Evolutionary conservation across 2,329 filamentous ascomycete genomes (phyloP), one percentile per base, ranked within the genome.

Genomic region (Microdochium paspali): DNA sequence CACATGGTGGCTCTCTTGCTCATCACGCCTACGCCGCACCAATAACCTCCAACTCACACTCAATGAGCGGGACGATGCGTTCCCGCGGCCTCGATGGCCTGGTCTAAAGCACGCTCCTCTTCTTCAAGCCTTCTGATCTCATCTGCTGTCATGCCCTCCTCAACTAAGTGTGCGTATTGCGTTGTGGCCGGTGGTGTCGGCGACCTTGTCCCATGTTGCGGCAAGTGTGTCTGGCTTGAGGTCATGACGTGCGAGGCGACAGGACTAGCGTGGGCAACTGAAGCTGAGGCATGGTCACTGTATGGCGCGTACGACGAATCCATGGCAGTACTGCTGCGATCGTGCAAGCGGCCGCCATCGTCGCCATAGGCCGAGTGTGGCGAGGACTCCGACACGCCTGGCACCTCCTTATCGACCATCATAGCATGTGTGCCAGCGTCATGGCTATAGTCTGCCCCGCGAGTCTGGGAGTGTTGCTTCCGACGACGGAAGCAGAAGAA

Each of bases 61-160:
- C 12, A 40, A 20, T 12, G 35, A 40, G 13, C 15, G 18, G 35
- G 4, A 40, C 35, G 35, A 18, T 21, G 20, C 6, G 35, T 31
- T 13, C 60, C 67, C 3, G 66, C 68, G 46, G 69, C 66, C 59
- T 74, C 73, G 55, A 81, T 80, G 25, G 74, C 78, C 13, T 67
- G 73, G 47, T 81, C 78, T 30, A 82, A 63, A 50, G 74, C 69
- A 50, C 72, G 60, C 61, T 82, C 78, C 56, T 81, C 77, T 51
- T 79, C 77, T 55, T 79, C 76, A 39, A 81, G 53, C 52, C 73
- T 60, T 46, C 70, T 65, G 44, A 80, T 76, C 57, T 81, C 75
- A 0, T 74, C 76, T 9, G 66, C 65, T 44, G 77, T 79, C 77
- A 81, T 81, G 45, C 75, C 73, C n/a, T 79, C 76, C 55, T 81